Evolutionary conservation across 441 rosid genomes (phyloP).

Genomic region (Jatropha multifida): DNA sequence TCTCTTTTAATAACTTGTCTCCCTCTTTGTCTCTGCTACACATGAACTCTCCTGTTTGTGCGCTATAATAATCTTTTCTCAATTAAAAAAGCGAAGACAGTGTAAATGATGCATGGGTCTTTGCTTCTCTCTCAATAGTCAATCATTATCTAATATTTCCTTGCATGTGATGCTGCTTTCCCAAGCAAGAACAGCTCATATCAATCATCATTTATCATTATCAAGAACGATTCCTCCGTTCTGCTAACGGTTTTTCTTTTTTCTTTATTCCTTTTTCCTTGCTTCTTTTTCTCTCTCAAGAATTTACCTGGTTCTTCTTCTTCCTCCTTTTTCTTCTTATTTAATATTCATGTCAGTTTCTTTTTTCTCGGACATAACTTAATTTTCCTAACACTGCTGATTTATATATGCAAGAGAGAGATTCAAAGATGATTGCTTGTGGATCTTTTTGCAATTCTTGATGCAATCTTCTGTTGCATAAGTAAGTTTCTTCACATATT

Average conservation of each 20-base stretch:
- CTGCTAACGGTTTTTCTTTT: no score
- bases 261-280: neutral
- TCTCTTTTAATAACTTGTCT: slow-evolving; percentile 7
- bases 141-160: slow-evolving; percentile 27
- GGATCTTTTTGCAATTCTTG: slow-evolving; percentile 16
- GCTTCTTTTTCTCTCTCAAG: slow-evolving; percentile 8
- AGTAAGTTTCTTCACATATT: slow-evolving; percentile 23
- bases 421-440: neutral
- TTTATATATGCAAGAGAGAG: neutral
- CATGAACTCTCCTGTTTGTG: slow-evolving; percentile 40
- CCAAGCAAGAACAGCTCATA: slow-evolving; percentile 52
- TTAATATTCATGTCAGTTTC: slow-evolving; percentile 1
- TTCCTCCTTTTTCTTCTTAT: slow-evolving; percentile 4
- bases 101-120: slow-evolving; percentile 6
- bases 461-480: slow-evolving; percentile 12
- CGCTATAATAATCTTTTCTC: slow-evolving; percentile 16
- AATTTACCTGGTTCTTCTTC: slow-evolving; percentile 11
- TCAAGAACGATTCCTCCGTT: slow-evolving; percentile 1
- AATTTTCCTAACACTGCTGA: no score
- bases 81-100: neutral
- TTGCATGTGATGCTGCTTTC: slow-evolving; percentile 47
- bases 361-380: neutral
- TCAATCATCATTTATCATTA: slow-evolving; percentile 27
- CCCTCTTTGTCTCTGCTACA: slow-evolving; percentile 40
- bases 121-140: neutral